Percentiles rank a stretch among this genome's conserved stretches.
These are phyloP conservation scores for Pseudocercospora pini-densiflorae DNA, from an alignment of 2,329 filamentous ascomycete genomes.

Conservation along the genomic window DNA sequence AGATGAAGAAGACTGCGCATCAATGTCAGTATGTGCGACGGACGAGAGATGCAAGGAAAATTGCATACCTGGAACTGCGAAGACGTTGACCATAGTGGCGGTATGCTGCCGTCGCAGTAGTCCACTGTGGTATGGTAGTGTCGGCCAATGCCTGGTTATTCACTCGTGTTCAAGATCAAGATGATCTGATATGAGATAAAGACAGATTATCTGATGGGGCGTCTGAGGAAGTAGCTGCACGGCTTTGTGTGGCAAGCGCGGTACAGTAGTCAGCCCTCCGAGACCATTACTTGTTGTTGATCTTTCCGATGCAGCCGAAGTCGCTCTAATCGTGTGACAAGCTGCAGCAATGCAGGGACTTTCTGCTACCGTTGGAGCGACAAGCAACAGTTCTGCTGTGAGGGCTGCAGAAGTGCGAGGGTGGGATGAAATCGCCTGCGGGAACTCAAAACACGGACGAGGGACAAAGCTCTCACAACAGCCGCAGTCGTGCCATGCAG, in stretches of 20 bases:
- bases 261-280: neutral
- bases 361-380: neutral
- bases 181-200: slow-evolving; percentile 24
- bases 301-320: neutral
- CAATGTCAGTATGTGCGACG: slow-evolving; percentile 1
- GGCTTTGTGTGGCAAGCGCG: neutral
- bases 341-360: neutral
- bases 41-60: neutral
- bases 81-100: slow-evolving; percentile 68
- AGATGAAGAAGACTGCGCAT: slow-evolving; percentile 76
- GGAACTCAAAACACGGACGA: neutral
- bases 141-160: neutral
- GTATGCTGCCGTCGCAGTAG: slow-evolving; percentile 8
- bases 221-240: neutral
- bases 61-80: slow-evolving; percentile 66
- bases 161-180: slow-evolving; percentile 5
- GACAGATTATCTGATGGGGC: slow-evolving; percentile 1
- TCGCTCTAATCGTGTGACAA: neutral
- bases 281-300: neutral
- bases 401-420: neutral
- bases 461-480: neutral
- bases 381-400: neutral
- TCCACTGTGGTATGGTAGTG: neutral
- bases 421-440: neutral
- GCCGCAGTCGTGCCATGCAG: neutral